Conservation (phyloP, 257 asterid genomes). For the Solanum appendiculatum region DNA sequence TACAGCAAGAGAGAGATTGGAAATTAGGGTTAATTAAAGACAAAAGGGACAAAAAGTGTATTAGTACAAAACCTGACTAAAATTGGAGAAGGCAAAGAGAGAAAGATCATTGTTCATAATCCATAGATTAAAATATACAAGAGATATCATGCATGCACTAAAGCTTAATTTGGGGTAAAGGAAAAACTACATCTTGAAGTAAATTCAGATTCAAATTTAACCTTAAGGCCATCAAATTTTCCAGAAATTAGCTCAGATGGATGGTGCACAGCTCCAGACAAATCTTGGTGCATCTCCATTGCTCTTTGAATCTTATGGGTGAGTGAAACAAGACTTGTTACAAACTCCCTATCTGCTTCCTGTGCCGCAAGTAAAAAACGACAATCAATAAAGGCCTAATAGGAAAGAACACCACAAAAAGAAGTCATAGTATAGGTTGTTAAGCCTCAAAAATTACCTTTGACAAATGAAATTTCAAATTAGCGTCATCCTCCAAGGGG, state of each 20-base stretch:
- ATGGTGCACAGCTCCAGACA: constrained; percentile 33
- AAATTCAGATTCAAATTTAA: constrained; percentile 5
- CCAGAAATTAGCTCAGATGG: constrained; percentile 70
- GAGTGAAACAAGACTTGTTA: constrained; percentile 46
- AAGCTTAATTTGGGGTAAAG: neutral
- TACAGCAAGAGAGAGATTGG: neutral
- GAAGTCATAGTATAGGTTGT: neutral
- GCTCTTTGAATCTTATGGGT: constrained; percentile 41
- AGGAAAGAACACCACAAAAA: neutral
- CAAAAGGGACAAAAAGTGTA: neutral
- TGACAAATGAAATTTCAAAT: constrained; percentile 61
- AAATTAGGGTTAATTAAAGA: neutral
- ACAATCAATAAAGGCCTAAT: neutral
- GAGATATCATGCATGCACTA: neutral
- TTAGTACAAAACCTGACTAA: neutral
- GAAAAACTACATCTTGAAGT: neutral
- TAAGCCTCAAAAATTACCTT: constrained; percentile 39
- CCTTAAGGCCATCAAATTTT: constrained; percentile 87
- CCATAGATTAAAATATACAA: neutral
- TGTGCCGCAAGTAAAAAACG: constrained; percentile 19
- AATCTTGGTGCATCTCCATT: constrained; percentile 45
- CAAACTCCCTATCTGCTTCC: constrained; percentile 65
- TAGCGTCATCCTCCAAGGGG: constrained; percentile 48
- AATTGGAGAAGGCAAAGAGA: neutral
- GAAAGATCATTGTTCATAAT: neutral